Conservation (phyloP, 345 rosid species). For the Hevea brasiliensis region DNA sequence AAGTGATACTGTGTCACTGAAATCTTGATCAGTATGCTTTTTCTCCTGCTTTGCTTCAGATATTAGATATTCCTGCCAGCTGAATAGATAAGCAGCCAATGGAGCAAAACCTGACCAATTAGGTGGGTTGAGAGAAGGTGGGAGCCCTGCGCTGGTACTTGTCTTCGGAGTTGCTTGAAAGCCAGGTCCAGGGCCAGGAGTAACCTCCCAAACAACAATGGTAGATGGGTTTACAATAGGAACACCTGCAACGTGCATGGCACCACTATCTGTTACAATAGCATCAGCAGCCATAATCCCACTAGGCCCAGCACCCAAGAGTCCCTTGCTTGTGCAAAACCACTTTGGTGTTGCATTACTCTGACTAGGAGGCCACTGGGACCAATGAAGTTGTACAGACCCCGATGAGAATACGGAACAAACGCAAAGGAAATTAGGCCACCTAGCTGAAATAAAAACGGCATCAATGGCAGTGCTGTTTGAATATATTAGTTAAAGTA, state of each 20-base stretch:
- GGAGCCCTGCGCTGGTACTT: slow-evolving; percentile 61
- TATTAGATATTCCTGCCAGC: slow-evolving; percentile 93
- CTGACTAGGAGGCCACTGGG: slow-evolving; percentile 91
- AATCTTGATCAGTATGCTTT: slow-evolving; percentile 65
- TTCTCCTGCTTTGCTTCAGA: slow-evolving; percentile 77
- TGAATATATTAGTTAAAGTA: neutral
- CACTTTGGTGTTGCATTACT: slow-evolving; percentile 64
- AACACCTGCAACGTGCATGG: slow-evolving; percentile 98
- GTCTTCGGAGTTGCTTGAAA: slow-evolving; percentile 75
- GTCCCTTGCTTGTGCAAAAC: slow-evolving; percentile 97
- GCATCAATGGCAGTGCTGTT: neutral
- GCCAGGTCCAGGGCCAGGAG: slow-evolving; percentile 95
- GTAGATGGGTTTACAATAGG: slow-evolving; percentile 99
- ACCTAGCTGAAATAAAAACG: slow-evolving; percentile 69
- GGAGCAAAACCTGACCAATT: slow-evolving; percentile 98
- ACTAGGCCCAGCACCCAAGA: slow-evolving; percentile 99
- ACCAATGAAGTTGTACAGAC: slow-evolving; percentile 97
- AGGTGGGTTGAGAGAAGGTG: slow-evolving; percentile 86
- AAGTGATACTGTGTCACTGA: slow-evolving; percentile 59
- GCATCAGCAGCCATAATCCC: slow-evolving; percentile 99
- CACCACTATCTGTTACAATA: slow-evolving; percentile 92
- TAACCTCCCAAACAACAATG: slow-evolving; percentile 99
- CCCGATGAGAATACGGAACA: slow-evolving; percentile 99
- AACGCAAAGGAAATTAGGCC: slow-evolving; percentile 98
- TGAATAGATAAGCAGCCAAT: slow-evolving; percentile 88